Evolutionary conservation across 805 yeast genomes (phyloP).

Genomic region (Suhomyces vadensis): DNA sequence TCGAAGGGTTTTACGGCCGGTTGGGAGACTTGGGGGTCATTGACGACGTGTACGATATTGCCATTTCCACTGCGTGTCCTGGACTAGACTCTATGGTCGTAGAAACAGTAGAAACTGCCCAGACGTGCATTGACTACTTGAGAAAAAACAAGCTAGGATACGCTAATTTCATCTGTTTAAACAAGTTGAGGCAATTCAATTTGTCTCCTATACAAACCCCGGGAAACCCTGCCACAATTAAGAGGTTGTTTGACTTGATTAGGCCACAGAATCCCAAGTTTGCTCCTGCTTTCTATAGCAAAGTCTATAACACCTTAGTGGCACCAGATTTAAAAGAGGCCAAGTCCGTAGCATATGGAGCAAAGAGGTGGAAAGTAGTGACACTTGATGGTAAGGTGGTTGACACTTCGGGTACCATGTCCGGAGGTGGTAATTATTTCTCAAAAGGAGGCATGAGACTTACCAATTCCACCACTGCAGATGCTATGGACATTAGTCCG

Average conservation of each 20-base stretch:
- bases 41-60: constrained; percentile 86
- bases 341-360: constrained; percentile 82
- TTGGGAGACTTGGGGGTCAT: constrained; percentile 91
- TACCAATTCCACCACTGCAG: constrained; percentile 33
- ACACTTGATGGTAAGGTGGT: constrained; percentile 90
- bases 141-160: constrained; percentile 83
- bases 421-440: constrained; percentile 86
- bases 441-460: constrained; percentile 77
- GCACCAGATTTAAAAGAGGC: constrained; percentile 80
- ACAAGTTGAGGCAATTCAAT: constrained; percentile 67
- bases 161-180: constrained; percentile 81
- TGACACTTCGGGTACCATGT: constrained; percentile 91
- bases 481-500: constrained; percentile 44
- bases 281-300: constrained; percentile 86
- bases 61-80: constrained; percentile 93
- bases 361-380: constrained; percentile 81
- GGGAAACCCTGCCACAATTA: constrained; percentile 56
- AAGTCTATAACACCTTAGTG: constrained; percentile 83
- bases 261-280: constrained; percentile 65
- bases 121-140: constrained; percentile 70
- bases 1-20: constrained; percentile 84
- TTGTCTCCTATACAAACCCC: constrained; percentile 67
- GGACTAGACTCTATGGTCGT: constrained; percentile 92
- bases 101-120: constrained; percentile 65
- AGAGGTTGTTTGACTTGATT: constrained; percentile 83